Percentiles rank a stretch among this genome's conserved stretches.
phyloP scores from a whole-genome alignment of 805 yeast genomes.

The Kodamaea neixiangensis region DNA sequence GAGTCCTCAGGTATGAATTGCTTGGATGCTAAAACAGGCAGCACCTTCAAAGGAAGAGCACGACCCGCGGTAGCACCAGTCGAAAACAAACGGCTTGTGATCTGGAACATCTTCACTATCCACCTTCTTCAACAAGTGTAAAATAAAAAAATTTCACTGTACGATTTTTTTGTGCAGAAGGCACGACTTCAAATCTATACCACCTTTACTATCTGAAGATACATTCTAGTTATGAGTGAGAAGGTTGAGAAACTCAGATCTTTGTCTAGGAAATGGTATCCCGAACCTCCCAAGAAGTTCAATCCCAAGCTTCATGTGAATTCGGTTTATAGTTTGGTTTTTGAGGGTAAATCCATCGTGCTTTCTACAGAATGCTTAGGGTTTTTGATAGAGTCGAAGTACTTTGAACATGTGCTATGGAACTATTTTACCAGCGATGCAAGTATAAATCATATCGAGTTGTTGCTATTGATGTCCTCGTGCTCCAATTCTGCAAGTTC shows the following conservation, averaged over 20 bases:
- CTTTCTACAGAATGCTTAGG: slow-evolving; percentile 6
- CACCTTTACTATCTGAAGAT: background rate
- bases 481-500: slow-evolving; percentile 9
- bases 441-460: slow-evolving; percentile 41
- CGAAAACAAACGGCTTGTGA: slow-evolving; percentile 19
- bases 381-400: slow-evolving; percentile 19
- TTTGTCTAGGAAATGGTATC: slow-evolving; percentile 21
- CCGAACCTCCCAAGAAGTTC: slow-evolving; percentile 19
- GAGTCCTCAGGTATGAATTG: slow-evolving; percentile 37
- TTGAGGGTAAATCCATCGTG: slow-evolving; percentile 3
- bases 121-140: background rate
- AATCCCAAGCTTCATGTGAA: slow-evolving; percentile 14
- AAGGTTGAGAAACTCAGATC: slow-evolving; percentile 2
- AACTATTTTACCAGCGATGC: slow-evolving; percentile 40
- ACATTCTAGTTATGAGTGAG: background rate
- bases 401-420: slow-evolving; percentile 41
- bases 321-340: slow-evolving; percentile 18
- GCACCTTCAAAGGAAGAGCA: slow-evolving; percentile 14
- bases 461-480: slow-evolving; percentile 26
- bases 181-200: slow-evolving; percentile 10
- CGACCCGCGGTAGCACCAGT: slow-evolving; percentile 15
- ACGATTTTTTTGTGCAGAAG: slow-evolving; percentile 4
- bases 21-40: slow-evolving; percentile 37
- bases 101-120: slow-evolving; percentile 12
- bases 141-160: slow-evolving; percentile 7